Base-by-base conservation (phyloP, 371 early-diverging fungal genomes). In the Actinomucor elegans region DNA sequence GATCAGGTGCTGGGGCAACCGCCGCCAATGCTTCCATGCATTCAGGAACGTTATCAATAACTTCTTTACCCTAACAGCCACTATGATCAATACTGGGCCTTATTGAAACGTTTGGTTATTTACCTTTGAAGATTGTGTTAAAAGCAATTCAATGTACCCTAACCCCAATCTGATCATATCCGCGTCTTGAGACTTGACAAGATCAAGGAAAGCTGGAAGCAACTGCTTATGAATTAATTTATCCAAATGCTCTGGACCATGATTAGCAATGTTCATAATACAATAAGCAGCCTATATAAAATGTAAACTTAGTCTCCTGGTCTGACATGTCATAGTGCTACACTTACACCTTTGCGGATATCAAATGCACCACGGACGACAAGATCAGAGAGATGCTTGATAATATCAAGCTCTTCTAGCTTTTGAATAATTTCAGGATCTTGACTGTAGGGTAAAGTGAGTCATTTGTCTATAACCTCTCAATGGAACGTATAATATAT, bases 321-420 rank as follows among this genome's bases (percentile, higher is more conserved):
- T n/a, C n/a, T n/a, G n/a, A n/a, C n/a, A n/a, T n/a, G n/a, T n/a
- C n/a, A n/a, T n/a, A n/a, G n/a, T n/a, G n/a, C n/a, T n/a, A 15
- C 17, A 43, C 54, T 51, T 69, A 82, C 85, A 62, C 82, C 84
- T 67, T 84, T 79, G 35, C 86, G 83, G 49, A 84, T 81, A 50
- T 86, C 86, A 59, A 79, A 86, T 21, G 77, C 79, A 9, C 72
- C 70, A 33, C 76, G 84, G 21, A 67, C 65, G 8, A 80, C 71
- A 10, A 90, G 63, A 21, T 77, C 71, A 4, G 84, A 71, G 6
- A 87, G 64, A 9, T 72, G 61, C 18, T 83, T 75, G 5, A 79
- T 78, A 7, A 67, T 65, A 29, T 80, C 67, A 21, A 86, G 71
- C 14, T 75, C 73, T 46, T 73, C 61, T 17, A 86, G 53, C 24